Percentiles rank a stretch among this genome's conserved stretches.
Evolutionary conservation across 2,329 filamentous ascomycete species (phyloP).

Genomic region (Venturia nashicola): DNA sequence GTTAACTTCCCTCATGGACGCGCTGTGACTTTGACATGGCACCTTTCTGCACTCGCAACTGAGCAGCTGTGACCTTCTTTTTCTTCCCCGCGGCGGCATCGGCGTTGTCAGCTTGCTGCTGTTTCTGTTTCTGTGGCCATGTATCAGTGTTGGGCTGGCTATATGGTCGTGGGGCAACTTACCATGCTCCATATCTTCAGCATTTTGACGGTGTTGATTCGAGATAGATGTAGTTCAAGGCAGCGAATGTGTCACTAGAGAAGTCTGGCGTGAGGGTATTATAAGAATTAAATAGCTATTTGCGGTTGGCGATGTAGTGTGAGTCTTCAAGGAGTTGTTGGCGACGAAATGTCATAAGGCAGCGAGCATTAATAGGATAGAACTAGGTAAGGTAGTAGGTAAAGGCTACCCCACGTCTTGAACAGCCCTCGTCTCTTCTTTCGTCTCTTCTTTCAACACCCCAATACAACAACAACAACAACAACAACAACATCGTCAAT

Average conservation of each 20-base stretch:
- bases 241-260: background rate
- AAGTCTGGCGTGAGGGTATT: background rate
- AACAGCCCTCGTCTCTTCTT: too few relatives aligned
- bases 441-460: background rate
- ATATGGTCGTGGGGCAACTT: background rate
- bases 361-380: too few relatives aligned
- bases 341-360: too few relatives aligned
- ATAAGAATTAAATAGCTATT: background rate
- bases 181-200: slow-evolving; percentile 11
- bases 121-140: slow-evolving; percentile 64
- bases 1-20: background rate
- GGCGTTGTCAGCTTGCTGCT: slow-evolving; percentile 82
- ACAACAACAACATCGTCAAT: background rate
- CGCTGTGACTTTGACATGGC: background rate
- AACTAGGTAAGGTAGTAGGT: too few relatives aligned
- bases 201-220: slow-evolving; percentile 1
- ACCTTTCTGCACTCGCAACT: slow-evolving; percentile 95
- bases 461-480: background rate
- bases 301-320: background rate
- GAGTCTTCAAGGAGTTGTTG: background rate
- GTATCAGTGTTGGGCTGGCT: background rate
- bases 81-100: slow-evolving; percentile 72
- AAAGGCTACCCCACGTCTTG: too few relatives aligned
- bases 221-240: background rate
- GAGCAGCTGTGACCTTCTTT: slow-evolving; percentile 96